Evolutionary conservation across 352 stramenopile species (phyloP).

Genomic region (Phytopythium oedochilum): DNA sequence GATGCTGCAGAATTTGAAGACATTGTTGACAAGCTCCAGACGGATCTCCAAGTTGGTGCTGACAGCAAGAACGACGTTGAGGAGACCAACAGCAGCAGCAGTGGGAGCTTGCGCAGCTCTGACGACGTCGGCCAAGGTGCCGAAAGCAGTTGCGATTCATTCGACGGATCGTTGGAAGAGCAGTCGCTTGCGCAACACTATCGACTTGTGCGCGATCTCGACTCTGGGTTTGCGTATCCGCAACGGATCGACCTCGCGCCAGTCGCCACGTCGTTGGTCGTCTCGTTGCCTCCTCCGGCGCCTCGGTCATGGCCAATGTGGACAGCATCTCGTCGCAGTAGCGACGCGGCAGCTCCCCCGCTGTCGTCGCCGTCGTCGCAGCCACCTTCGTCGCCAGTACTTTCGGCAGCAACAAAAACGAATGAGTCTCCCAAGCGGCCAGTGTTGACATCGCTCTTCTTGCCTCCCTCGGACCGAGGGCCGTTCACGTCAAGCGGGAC

Average conservation of each 20-base stretch:
- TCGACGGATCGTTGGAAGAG: slow-evolving; percentile 3
- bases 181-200: slow-evolving; percentile 23
- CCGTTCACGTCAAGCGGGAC: slow-evolving; percentile 19
- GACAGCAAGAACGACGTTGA: neutral
- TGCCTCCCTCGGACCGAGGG: slow-evolving; percentile 18
- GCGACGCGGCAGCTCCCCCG: neutral
- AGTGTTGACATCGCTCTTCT: slow-evolving; percentile 35
- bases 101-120: neutral
- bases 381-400: neutral
- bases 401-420: neutral
- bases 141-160: slow-evolving; percentile 13
- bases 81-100: slow-evolving; percentile 7
- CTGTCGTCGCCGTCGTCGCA: slow-evolving; percentile 7
- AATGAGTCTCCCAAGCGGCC: slow-evolving; percentile 2
- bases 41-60: slow-evolving; percentile 4
- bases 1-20: slow-evolving; percentile 20
- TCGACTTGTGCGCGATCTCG: slow-evolving; percentile 51
- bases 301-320: slow-evolving; percentile 13
- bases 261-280: slow-evolving; percentile 16
- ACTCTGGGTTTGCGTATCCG: slow-evolving; percentile 51
- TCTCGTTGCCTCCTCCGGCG: slow-evolving; percentile 12
- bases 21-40: slow-evolving; percentile 16
- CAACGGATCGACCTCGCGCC: slow-evolving; percentile 26
- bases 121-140: slow-evolving; percentile 9
- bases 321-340: slow-evolving; percentile 1